Conservation (phyloP, 495 filamentous ascomycete species). For the Hypoxylon subgilvum region DNA sequence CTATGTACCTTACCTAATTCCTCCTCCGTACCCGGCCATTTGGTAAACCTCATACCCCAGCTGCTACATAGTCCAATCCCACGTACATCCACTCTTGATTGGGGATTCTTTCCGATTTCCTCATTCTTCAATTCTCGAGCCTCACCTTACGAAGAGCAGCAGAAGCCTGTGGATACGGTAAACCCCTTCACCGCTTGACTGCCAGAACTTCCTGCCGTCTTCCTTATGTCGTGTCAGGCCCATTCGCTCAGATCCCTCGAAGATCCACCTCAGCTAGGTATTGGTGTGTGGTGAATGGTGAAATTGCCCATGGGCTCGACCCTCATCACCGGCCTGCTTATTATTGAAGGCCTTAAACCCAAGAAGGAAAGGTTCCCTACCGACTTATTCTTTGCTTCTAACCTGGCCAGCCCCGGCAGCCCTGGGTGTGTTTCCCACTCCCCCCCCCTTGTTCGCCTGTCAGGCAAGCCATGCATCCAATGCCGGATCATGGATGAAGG, state of each 20-base stretch:
- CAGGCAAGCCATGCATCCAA: constrained; percentile 30
- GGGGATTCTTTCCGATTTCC: constrained; percentile 24
- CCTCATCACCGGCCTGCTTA: constrained; percentile 34
- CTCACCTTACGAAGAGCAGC: background rate
- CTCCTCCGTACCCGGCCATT: constrained; percentile 27
- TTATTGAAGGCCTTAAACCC: constrained; percentile 36
- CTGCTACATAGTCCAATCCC: constrained; percentile 35
- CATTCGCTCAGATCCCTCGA: constrained; percentile 40
- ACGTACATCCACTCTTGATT: constrained; percentile 19
- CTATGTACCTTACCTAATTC: no score
- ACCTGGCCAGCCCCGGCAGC: constrained; percentile 29
- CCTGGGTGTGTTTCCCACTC: constrained; percentile 16
- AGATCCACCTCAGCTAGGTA: constrained; percentile 43
- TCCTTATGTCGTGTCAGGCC: constrained; percentile 31
- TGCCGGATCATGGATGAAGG: constrained; percentile 24
- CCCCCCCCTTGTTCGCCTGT: constrained; percentile 21
- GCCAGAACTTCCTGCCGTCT: constrained; percentile 25
- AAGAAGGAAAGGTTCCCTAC: constrained; percentile 36
- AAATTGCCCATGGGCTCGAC: constrained; percentile 37
- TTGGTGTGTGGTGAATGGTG: constrained; percentile 41
- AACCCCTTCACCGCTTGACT: constrained; percentile 46
- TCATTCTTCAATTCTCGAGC: constrained; percentile 21
- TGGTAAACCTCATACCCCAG: constrained; percentile 39
- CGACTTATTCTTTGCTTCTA: constrained; percentile 35
- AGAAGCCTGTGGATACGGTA: constrained; percentile 40